These are phyloP conservation scores for Aspergillus bertholletiae DNA, from an alignment of 495 filamentous ascomycete genomes.

Conservation along the genomic window DNA sequence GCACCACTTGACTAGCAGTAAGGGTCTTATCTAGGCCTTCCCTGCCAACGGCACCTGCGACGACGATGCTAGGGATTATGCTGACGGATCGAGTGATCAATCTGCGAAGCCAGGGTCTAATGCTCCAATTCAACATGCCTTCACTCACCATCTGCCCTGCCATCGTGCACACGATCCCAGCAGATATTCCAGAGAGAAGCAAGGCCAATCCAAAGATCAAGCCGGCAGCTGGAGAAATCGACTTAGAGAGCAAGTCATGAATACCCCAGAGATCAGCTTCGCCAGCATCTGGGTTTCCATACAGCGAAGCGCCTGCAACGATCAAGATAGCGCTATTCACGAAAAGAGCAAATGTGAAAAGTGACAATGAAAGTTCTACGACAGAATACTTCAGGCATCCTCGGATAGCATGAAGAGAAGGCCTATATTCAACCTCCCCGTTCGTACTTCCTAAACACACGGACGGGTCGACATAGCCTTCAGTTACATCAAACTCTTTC, in stretches of 20 bases:
- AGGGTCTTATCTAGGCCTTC: constrained; percentile 69
- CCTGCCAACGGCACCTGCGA: constrained; percentile 72
- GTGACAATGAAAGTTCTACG: constrained; percentile 66
- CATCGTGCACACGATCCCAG: constrained; percentile 81
- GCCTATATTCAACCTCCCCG: constrained; percentile 64
- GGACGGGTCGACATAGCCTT: constrained; percentile 51
- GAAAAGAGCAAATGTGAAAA: constrained; percentile 93
- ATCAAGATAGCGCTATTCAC: constrained; percentile 91
- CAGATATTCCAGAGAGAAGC: constrained; percentile 70
- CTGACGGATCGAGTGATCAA: constrained; percentile 69
- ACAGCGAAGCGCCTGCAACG: constrained; percentile 77
- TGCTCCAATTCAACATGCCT: constrained; percentile 68
- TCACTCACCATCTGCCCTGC: constrained; percentile 81
- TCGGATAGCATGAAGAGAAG: constrained; percentile 72
- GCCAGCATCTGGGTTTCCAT: constrained; percentile 48
- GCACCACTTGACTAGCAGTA: constrained; percentile 73
- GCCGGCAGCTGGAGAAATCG: constrained; percentile 68
- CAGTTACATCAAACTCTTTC: constrained; percentile 66
- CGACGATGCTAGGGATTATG: constrained; percentile 78
- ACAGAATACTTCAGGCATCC: constrained; percentile 80
- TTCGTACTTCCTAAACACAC: constrained; percentile 33
- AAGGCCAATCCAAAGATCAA: constrained; percentile 76
- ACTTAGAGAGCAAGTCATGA: constrained; percentile 65
- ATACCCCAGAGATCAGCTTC: constrained; percentile 79
- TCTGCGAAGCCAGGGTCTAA: constrained; percentile 68